Evolutionary conservation across 139 green algal species (phyloP), one percentile per base, ranked within the genome.

Genomic region (Closterium sp.): DNA sequence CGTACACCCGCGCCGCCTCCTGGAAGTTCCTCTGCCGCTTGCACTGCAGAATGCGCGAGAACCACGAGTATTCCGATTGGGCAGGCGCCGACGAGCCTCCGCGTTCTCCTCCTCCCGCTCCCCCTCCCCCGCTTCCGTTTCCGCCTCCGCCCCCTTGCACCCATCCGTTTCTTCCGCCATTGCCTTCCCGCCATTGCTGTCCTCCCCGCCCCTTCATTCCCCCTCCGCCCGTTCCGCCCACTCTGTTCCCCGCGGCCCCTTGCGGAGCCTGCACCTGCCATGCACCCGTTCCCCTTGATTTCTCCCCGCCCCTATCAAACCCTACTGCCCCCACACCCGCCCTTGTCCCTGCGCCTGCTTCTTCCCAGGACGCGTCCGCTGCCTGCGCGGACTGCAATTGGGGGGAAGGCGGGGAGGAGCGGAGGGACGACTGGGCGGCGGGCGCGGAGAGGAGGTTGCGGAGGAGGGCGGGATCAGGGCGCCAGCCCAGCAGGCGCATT

Each of bases 381-480:
- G 86, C 19, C 31, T 89, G 31, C 31, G 31, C 31, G 31, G 31
- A 89, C 31, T 31, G 30, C 7, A 88, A 88, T 7, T 42, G 30
- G 30, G 86, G 86, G 31, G 31, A 89, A 13, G 86, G 31, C 31
- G 31, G 31, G 31, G 31, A 89, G 17, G 86, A 38, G 86, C 31
- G 31, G 31, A 85, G 31, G 31, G 86, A 85, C 19, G 86, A 85
- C 31, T 89, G 31, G 31, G 31, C 19, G 31, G 86, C 24, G 13
- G 31, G 31, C 31, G 31, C 86, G 31, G 31, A 89, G 31, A 89
- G 31, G 31, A 89, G 31, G 17, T 38, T 38, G 1, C 31, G 86
- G 31, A 89, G 86, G 31, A 89, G 31, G 34, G 70, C 88, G 38
- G 62, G 88, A 90, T 90, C 88, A 30, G 88, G 88, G n/a, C 29